These are phyloP conservation scores for Mucor piriformis DNA, from an alignment of 371 early-diverging fungal genomes.

Conservation along the genomic window DNA sequence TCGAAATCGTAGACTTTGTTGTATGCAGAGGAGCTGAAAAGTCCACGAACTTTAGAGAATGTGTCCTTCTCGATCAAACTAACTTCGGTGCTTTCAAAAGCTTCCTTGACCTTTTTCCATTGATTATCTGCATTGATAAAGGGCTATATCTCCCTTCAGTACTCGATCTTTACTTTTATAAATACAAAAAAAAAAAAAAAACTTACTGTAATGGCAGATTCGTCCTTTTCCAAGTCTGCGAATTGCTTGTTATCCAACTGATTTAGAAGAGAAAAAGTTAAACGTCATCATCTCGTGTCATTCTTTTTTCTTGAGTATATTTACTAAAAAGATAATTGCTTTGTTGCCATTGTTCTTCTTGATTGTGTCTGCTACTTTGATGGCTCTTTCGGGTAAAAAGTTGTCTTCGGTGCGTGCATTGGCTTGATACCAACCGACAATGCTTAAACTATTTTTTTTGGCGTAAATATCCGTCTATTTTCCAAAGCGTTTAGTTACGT, in stretches of 20 bases:
- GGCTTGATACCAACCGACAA: conserved; percentile 70
- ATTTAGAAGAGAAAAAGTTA: not conserved
- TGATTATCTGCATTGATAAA: conserved; percentile 48
- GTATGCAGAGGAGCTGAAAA: conserved; percentile 44
- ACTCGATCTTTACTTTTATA: too few species aligned
- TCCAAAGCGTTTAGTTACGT: not conserved
- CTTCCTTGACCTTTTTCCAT: conserved; percentile 50
- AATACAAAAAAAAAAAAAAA: too few species aligned
- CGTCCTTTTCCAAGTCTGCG: conserved; percentile 20
- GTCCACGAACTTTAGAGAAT: conserved; percentile 34
- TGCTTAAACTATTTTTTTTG: conserved; percentile 41
- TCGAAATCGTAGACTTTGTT: conserved; percentile 71
- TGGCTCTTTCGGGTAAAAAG: conserved; percentile 49
- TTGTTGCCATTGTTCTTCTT: conserved; percentile 34
- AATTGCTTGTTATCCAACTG: conserved; percentile 43
- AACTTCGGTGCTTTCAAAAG: conserved; percentile 29
- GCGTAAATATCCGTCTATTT: conserved; percentile 57
- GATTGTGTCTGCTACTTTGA: conserved; percentile 58
- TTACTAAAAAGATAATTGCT: conserved; percentile 50
- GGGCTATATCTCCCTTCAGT: conserved; percentile 32
- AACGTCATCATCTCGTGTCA: not conserved
- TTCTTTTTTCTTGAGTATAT: not conserved
- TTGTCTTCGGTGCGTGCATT: conserved; percentile 52
- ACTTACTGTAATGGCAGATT: conserved; percentile 37
- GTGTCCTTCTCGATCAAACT: conserved; percentile 42